phyloP scores from a whole-genome alignment of 2,329 filamentous ascomycete genomes.

The Colletotrichum brevisporum region DNA sequence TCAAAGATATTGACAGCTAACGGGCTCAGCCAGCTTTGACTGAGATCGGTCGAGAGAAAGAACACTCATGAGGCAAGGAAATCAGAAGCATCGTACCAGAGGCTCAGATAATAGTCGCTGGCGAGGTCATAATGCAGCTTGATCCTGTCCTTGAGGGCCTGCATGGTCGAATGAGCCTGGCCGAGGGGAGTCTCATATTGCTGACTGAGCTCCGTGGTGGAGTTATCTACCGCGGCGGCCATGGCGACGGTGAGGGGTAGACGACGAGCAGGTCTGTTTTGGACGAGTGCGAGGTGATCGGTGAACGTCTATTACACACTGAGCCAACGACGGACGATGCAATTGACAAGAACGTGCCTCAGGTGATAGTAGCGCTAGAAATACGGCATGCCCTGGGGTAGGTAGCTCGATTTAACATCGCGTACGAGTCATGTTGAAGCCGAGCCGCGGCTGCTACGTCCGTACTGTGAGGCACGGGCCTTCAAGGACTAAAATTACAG shows the following conservation, averaged over 20 bases:
- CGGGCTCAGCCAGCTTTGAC: background rate
- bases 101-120: constrained; percentile 72
- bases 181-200: constrained; percentile 62
- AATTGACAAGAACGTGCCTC: background rate
- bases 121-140: constrained; percentile 73
- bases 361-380: background rate
- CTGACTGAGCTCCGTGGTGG: constrained; percentile 55
- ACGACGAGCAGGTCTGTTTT: background rate
- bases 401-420: no score
- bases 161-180: constrained; percentile 61
- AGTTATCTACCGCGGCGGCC: constrained; percentile 29
- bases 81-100: constrained; percentile 61
- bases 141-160: constrained; percentile 69
- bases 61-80: background rate
- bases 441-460: no score
- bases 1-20: background rate
- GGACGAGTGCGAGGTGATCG: background rate
- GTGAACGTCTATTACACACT: background rate
- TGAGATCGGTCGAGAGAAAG: background rate
- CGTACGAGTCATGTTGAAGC: no score
- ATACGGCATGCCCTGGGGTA: background rate
- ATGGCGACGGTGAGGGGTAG: constrained; percentile 5
- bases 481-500: no score
- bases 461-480: no score
- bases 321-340: background rate